Base-by-base conservation (phyloP, 2,329 filamentous ascomycete genomes). In the Knufia fluminis region DNA sequence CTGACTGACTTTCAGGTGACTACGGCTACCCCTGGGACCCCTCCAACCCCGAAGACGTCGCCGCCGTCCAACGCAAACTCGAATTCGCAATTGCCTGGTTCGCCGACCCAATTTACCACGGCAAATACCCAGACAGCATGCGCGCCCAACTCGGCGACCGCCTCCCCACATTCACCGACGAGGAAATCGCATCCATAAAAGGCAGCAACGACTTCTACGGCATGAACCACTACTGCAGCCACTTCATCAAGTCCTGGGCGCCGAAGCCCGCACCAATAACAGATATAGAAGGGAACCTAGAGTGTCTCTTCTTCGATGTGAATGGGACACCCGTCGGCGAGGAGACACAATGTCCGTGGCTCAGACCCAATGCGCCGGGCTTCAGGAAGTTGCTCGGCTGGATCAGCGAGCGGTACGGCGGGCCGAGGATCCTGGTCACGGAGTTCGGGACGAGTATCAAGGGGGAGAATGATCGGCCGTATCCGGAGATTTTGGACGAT, bases 171-270 rank as follows among this genome's bases (percentile, higher is more conserved):
- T 92, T 86, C 66, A 88, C 84, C 0, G 67, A 75, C 0, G 84
- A 86, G 57, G 86, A 94, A 63, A 66, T 73, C 20, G 78, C 78
- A 1, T 72, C 92, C n/a, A 80, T 94, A 40, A 75, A 83, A 61
- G 86, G 85, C n/a, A 87, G 83, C 63, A 92, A 92, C 66, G 88
- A 94, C 72, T 94, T 94, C 69, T 94, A 94, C 67, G 88, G 86
- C 66, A 91, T 91, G 86, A 94, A 94, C 73, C 85, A 89, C 74
- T 94, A 94, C 73, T 90, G 86, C 45, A 84, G 86, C 62, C 86
- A 92, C 74, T 94, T 86, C 70, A 82, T 94, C 70, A 82, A 81
- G 65, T 82, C 90, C 69, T 48, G 52, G 10, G 47, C 46, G 2
- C 74, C 77, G 6, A 76, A 75, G 4, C 69, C 75, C 42, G 69